phyloP scores from a whole-genome alignment of 208 protist species.

The Crithidia expoeki region DNA sequence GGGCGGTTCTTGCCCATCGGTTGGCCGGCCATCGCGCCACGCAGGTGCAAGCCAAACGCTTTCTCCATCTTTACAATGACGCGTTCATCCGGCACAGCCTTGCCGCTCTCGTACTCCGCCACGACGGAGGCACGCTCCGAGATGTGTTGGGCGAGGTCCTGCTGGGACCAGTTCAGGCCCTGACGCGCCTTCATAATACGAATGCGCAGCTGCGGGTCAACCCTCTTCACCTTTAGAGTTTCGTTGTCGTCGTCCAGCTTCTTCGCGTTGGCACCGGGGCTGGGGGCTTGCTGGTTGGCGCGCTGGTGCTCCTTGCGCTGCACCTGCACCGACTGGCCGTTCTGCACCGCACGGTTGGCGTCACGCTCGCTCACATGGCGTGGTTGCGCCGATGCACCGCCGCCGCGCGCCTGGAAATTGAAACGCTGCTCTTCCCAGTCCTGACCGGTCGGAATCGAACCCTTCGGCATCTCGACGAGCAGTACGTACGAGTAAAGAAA shows the following conservation, averaged over 20 bases:
- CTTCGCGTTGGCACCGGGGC: constrained; percentile 82
- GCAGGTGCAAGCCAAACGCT: constrained; percentile 90
- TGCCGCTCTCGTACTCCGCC: constrained; percentile 94
- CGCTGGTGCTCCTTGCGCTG: constrained; percentile 72
- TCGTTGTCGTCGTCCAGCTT: constrained; percentile 90
- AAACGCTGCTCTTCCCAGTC: constrained; percentile 92
- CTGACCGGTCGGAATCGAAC: constrained; percentile 65
- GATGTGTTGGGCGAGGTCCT: constrained; percentile 86
- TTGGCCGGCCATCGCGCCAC: constrained; percentile 89
- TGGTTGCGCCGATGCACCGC: constrained; percentile 30
- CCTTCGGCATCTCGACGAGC: constrained; percentile 52
- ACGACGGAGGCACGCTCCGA: constrained; percentile 85
- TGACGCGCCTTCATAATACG: constrained; percentile 85
- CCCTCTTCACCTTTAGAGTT: constrained; percentile 83
- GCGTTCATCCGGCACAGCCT: constrained; percentile 92
- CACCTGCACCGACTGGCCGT: constrained; percentile 68
- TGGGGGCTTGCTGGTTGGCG: constrained; percentile 64
- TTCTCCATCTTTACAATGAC: constrained; percentile 94
- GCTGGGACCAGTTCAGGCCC: constrained; percentile 86
- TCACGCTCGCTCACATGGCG: constrained; percentile 67
- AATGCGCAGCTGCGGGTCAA: constrained; percentile 79
- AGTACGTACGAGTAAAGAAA: too few relatives aligned
- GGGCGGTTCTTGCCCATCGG: constrained; percentile 70
- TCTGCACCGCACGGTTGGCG: constrained; percentile 77
- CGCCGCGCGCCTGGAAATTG: constrained; percentile 63